A percentile compares a stretch with the other conserved stretches of the same genome.
Conservation (phyloP, 2,329 filamentous ascomycete species). For the Pseudocercospora crystallina region DNA sequence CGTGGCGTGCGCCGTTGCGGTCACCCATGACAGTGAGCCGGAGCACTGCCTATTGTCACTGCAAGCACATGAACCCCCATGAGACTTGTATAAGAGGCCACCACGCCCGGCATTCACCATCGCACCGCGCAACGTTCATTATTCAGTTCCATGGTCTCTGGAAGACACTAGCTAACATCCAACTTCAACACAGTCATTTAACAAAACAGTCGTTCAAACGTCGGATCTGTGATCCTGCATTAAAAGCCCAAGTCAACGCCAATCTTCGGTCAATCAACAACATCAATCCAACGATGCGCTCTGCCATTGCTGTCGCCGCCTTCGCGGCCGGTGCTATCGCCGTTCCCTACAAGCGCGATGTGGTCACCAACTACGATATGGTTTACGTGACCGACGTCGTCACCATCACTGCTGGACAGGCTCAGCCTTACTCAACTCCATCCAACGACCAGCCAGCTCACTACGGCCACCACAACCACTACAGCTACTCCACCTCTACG, state of each 20-base stretch:
- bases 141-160: not conserved
- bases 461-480: slow-evolving; percentile 25
- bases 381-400: slow-evolving; percentile 36
- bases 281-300: slow-evolving; percentile 37
- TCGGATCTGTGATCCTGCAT: slow-evolving; percentile 22
- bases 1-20: not conserved
- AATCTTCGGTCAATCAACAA: slow-evolving; percentile 20
- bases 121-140: slow-evolving; percentile 4
- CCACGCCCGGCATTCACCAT: not conserved
- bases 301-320: slow-evolving; percentile 36
- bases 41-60: not conserved
- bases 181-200: slow-evolving; percentile 5
- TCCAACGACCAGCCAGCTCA: slow-evolving; percentile 15
- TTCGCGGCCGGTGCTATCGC: slow-evolving; percentile 39
- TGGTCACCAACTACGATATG: slow-evolving; percentile 30
- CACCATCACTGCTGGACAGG: slow-evolving; percentile 33
- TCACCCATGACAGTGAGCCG: not conserved
- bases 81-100: not conserved
- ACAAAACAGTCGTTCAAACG: slow-evolving; percentile 6
- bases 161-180: slow-evolving; percentile 16
- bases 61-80: not conserved
- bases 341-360: slow-evolving; percentile 29
- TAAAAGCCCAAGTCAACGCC: slow-evolving; percentile 5
- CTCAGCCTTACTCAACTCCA: slow-evolving; percentile 19
- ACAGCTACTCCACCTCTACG: not conserved